These are phyloP conservation scores for Aspergillus versicolor DNA, from an alignment of 2,329 filamentous ascomycete genomes.

Conservation along the genomic window DNA sequence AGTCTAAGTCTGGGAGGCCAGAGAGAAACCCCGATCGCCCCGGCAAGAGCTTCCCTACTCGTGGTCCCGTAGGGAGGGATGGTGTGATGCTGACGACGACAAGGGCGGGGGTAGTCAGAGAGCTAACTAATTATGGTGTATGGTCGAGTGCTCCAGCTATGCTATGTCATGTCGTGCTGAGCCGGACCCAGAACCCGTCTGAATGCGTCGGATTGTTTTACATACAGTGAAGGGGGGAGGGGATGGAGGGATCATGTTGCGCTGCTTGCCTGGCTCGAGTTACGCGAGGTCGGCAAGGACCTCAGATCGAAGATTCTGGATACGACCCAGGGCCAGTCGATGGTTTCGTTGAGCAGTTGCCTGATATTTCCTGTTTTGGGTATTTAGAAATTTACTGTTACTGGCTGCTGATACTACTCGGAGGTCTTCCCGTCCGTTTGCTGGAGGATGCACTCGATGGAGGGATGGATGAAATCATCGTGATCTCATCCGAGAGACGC, in stretches of 20 bases:
- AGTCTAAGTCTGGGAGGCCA: not conserved
- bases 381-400: not conserved
- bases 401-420: no score
- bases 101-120: not conserved
- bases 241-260: not conserved
- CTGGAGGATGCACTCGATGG: not conserved
- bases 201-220: not conserved
- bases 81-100: slow-evolving; percentile 8
- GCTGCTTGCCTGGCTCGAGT: not conserved
- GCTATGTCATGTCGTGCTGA: not conserved
- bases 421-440: no score
- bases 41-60: not conserved
- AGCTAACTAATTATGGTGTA: not conserved
- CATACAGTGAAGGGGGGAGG: not conserved
- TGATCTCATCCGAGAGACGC: slow-evolving; percentile 1
- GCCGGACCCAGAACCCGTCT: no score
- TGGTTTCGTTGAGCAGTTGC: not conserved
- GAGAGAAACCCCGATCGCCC: not conserved
- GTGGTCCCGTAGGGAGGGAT: not conserved
- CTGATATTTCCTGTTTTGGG: not conserved
- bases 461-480: not conserved
- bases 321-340: not conserved
- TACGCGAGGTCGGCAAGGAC: no score
- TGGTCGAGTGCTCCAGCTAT: not conserved
- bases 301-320: not conserved